Percentiles rank a stretch among this genome's conserved stretches.
phyloP scores from a whole-genome alignment of 306 rosid genomes.

The Gastrolobium bilobum region DNA sequence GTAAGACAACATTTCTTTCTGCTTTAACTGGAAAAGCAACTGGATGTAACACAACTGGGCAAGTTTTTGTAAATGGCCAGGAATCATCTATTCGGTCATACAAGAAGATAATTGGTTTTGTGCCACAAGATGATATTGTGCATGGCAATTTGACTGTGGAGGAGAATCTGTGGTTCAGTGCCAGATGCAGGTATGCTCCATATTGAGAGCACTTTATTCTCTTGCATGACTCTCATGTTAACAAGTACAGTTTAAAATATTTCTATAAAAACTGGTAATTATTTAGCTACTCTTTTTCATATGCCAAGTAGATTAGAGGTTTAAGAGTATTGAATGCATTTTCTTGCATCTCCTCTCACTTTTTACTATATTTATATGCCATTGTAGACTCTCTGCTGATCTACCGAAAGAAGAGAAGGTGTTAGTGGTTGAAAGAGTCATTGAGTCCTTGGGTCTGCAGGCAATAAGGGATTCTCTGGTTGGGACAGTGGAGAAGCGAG shows the following conservation, averaged over 20 bases:
- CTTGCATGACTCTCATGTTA: background rate
- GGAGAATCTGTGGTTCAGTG: constrained; percentile 98
- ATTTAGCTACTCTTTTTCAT: constrained; percentile 8
- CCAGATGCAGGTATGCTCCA: constrained; percentile 87
- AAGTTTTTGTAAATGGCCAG: constrained; percentile 86
- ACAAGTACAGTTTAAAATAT: constrained; percentile 19
- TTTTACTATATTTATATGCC: constrained; percentile 33
- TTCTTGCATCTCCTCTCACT: constrained; percentile 23
- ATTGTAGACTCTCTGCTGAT: constrained; percentile 82
- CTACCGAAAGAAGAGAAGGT: constrained; percentile 90
- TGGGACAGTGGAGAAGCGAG: constrained; percentile 93
- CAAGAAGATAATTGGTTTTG: constrained; percentile 95
- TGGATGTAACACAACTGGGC: constrained; percentile 86
- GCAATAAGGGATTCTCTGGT: constrained; percentile 90
- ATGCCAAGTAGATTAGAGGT: background rate
- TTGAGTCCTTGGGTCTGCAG: constrained; percentile 91
- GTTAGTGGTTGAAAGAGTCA: constrained; percentile 95
- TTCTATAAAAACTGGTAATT: background rate
- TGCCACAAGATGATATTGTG: constrained; percentile 99
- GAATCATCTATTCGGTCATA: constrained; percentile 76
- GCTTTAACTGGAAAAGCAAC: constrained; percentile 93
- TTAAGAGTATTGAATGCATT: constrained; percentile 8
- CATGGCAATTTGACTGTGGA: constrained; percentile 98
- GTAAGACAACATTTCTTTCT: constrained; percentile 98
- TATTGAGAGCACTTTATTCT: constrained; percentile 18